Conservation (phyloP, 1,139 yeast species). For the Torulaspora globosa region DNA sequence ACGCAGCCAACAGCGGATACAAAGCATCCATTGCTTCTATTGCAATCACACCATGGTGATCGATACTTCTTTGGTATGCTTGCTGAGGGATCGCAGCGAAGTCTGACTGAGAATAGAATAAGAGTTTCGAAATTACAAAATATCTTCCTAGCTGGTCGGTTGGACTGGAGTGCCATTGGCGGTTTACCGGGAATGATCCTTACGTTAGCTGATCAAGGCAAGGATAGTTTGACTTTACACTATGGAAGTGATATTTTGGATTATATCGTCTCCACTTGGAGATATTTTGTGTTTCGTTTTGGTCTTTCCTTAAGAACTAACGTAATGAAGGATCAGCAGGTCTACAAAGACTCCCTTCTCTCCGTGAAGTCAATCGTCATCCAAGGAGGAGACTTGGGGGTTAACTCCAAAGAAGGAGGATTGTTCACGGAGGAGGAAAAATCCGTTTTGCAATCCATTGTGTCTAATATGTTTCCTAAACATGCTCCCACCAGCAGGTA, state of each 20-base stretch:
- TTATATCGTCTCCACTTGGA: constrained; percentile 72
- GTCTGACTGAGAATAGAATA: constrained; percentile 52
- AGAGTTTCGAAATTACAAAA: constrained; percentile 54
- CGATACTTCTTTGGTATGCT: constrained; percentile 73
- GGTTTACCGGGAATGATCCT: constrained; percentile 88
- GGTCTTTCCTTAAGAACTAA: constrained; percentile 57
- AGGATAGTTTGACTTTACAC: constrained; percentile 44
- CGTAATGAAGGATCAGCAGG: constrained; percentile 39
- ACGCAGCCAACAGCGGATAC: constrained; percentile 61
- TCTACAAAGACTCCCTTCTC: constrained; percentile 50
- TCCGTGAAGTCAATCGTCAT: constrained; percentile 49
- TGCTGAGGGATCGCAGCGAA: constrained; percentile 83
- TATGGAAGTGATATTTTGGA: constrained; percentile 46
- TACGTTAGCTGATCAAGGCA: constrained; percentile 80
- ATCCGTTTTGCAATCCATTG: constrained; percentile 26
- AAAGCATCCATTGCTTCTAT: constrained; percentile 54
- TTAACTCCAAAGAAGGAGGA: not conserved
- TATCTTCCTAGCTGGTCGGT: constrained; percentile 69
- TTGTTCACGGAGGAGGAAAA: constrained; percentile 18
- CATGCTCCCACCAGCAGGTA: constrained; percentile 30
- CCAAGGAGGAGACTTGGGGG: constrained; percentile 1
- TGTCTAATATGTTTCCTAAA: constrained; percentile 46
- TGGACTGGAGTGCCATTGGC: constrained; percentile 71
- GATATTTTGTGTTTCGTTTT: constrained; percentile 81
- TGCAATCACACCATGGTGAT: constrained; percentile 46